phyloP scores from a whole-genome alignment of 345 rosid genomes.

The Brassica rapa region DNA sequence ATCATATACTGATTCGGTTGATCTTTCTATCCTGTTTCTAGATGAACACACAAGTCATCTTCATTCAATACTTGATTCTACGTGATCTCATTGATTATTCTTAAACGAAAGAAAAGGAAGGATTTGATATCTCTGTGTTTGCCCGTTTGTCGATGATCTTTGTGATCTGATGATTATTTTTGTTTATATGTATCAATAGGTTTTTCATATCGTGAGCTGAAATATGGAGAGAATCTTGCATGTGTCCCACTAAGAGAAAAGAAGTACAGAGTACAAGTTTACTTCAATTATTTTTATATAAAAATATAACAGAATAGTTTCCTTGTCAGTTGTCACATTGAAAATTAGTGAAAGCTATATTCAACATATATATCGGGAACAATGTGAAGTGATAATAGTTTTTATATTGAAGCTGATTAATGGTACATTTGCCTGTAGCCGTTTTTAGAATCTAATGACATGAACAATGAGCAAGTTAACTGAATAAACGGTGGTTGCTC shows the following conservation, averaged over 20 bases:
- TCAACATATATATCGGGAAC: background rate
- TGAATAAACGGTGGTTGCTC: constrained; percentile 39
- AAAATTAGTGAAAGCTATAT: background rate
- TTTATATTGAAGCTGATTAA: background rate
- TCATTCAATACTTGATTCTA: background rate
- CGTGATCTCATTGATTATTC: background rate
- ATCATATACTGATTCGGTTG: constrained; percentile 1
- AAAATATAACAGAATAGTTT: background rate
- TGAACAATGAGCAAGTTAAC: constrained; percentile 30
- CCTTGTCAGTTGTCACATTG: constrained; percentile 10
- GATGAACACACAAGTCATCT: background rate
- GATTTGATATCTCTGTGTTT: background rate
- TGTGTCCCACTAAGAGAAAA: constrained; percentile 18
- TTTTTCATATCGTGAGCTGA: constrained; percentile 11
- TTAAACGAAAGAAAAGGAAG: background rate
- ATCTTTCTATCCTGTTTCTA: background rate
- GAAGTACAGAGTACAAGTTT: constrained; percentile 24
- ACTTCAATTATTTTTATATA: background rate
- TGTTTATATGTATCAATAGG: background rate
- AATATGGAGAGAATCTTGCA: constrained; percentile 31
- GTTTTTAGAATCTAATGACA: constrained; percentile 16
- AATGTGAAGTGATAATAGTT: background rate
- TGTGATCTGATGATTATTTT: background rate
- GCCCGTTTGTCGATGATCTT: background rate
- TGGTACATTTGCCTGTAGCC: constrained; percentile 26